phyloP scores from a whole-genome alignment of 441 rosid genomes.

The Erysimum pusillum region DNA sequence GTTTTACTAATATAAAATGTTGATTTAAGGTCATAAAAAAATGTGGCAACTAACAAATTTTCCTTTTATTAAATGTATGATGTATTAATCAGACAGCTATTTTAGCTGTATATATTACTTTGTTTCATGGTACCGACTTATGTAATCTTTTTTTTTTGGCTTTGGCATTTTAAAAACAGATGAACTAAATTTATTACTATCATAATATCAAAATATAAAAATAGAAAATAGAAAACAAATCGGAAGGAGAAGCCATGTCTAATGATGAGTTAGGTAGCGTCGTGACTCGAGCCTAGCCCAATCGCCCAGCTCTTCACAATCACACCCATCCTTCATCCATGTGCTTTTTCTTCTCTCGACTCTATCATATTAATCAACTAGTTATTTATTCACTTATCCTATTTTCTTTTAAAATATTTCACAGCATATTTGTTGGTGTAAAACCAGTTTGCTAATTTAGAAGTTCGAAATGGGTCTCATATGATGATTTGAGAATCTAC shows the following conservation, averaged over 20 bases:
- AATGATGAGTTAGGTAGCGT: conserved; percentile 52
- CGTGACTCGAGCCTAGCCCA: conserved; percentile 44
- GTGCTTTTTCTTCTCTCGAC: conserved; percentile 29
- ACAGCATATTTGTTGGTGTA: not conserved
- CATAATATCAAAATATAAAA: not conserved
- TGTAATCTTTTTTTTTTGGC: conserved; percentile 44
- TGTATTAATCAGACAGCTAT: conserved; percentile 37
- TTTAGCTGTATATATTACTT: conserved; percentile 33
- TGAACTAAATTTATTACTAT: not conserved
- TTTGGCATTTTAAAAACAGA: conserved; percentile 23
- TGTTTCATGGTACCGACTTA: conserved; percentile 48
- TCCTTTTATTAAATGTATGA: conserved; percentile 3
- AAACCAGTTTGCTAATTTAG: not conserved
- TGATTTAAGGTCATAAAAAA: conserved; percentile 23
- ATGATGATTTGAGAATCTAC: too few relatives aligned
- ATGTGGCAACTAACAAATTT: conserved; percentile 19
- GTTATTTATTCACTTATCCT: not conserved
- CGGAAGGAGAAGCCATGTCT: conserved; percentile 46
- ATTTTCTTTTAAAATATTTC: not conserved
- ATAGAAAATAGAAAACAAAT: not conserved
- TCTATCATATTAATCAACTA: conserved; percentile 3
- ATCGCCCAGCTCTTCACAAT: conserved; percentile 45
- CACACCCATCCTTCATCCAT: conserved; percentile 51
- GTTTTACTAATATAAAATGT: not conserved
- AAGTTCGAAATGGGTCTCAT: too few relatives aligned